Evolutionary conservation across 495 filamentous ascomycete genomes (phyloP).

Genomic region (Talaromyces liani): DNA sequence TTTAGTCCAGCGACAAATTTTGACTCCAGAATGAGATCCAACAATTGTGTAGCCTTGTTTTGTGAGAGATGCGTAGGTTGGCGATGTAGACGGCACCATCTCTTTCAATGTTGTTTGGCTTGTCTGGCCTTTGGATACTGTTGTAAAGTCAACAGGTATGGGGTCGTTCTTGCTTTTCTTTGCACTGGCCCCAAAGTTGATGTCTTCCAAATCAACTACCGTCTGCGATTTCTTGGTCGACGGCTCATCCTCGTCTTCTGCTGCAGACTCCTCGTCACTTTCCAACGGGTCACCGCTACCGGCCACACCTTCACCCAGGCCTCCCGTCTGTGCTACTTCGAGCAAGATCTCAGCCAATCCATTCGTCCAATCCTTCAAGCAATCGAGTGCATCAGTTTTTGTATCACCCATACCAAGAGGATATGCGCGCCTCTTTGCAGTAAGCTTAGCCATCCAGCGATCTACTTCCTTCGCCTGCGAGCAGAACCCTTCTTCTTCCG

Average conservation of each 20-base stretch:
- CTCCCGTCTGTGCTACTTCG: conserved; percentile 54
- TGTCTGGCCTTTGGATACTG: conserved; percentile 38
- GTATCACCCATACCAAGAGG: conserved; percentile 84
- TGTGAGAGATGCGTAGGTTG: conserved; percentile 78
- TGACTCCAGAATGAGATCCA: conserved; percentile 91
- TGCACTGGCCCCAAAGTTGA: conserved; percentile 39
- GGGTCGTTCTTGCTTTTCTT: conserved; percentile 25
- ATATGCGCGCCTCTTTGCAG: conserved; percentile 68
- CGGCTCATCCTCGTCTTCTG: conserved; percentile 39
- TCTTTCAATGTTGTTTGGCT: conserved; percentile 55
- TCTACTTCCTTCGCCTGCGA: conserved; percentile 83
- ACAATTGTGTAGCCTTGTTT: conserved; percentile 96
- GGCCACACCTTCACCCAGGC: conserved; percentile 67
- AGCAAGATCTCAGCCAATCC: conserved; percentile 66
- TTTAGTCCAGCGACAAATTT: conserved; percentile 98
- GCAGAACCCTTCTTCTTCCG: conserved; percentile 83
- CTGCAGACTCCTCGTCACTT: conserved; percentile 71
- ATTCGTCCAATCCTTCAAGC: conserved; percentile 66
- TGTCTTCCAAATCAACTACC: conserved; percentile 77
- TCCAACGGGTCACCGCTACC: conserved; percentile 79
- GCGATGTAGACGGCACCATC: conserved; percentile 88
- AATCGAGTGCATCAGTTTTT: conserved; percentile 57
- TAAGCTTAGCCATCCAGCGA: conserved; percentile 92
- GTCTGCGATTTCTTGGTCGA: conserved; percentile 34
- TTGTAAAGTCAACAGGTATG: conserved; percentile 83